Percentiles rank a stretch among this genome's conserved stretches.
phyloP scores from a whole-genome alignment of 805 yeast genomes.

The Nakazawaea sp. region DNA sequence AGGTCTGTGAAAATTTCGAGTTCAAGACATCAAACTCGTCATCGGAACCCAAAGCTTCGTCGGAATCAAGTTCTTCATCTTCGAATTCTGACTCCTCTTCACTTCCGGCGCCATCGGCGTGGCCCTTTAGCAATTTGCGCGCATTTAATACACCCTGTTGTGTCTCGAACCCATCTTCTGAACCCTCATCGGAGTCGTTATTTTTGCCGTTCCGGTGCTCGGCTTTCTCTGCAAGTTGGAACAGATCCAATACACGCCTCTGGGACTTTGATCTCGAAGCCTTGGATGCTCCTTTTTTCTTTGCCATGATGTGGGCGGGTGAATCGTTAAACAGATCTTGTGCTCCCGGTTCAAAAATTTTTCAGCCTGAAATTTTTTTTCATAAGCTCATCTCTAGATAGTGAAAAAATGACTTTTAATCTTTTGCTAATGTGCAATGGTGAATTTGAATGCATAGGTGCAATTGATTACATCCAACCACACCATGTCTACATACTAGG shows the following conservation, averaged over 20 bases:
- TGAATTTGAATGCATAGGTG: no score
- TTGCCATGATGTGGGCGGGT: constrained; percentile 1
- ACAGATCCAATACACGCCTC: constrained; percentile 19
- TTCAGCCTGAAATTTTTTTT: no score
- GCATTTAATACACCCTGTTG: constrained; percentile 25
- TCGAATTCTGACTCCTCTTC: constrained; percentile 22
- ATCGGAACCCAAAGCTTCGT: constrained; percentile 82
- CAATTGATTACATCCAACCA: no score
- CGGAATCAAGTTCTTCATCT: constrained; percentile 47
- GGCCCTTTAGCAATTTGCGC: constrained; percentile 17
- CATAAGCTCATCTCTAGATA: no score
- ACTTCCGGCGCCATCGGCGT: constrained; percentile 16
- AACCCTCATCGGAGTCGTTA: constrained; percentile 12
- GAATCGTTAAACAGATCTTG: no score
- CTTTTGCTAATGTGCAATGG: no score
- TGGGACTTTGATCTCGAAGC: constrained; percentile 13
- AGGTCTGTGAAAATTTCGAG: constrained; percentile 62
- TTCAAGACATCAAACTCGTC: constrained; percentile 58
- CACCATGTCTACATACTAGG: no score
- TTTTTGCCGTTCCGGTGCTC: constrained; percentile 8
- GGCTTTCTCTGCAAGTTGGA: constrained; percentile 20
- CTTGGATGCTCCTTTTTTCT: constrained; percentile 9
- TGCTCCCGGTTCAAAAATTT: no score
- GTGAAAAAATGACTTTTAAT: no score
- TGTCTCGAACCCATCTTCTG: constrained; percentile 13